Evolutionary conservation across 169 alveolate genomes (phyloP), one percentile per base, ranked within the genome.

Genomic region (Eimeria mitis): DNA sequence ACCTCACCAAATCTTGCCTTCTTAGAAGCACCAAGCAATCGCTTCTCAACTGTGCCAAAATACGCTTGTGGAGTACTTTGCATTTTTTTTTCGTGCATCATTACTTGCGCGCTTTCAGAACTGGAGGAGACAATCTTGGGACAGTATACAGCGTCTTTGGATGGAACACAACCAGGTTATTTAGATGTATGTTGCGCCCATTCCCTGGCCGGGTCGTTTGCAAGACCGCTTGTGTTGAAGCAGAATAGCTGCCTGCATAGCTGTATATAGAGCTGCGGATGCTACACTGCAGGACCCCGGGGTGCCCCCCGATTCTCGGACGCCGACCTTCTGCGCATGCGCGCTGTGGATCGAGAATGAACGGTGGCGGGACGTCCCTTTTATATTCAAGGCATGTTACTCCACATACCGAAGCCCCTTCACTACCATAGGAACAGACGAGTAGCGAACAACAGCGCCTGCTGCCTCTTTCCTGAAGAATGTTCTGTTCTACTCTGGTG

Each of bases 361-460:
- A 76, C 79, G 97, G 79, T 97, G 98, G 98, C 79, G 95, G 65
- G 97, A 96, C 40, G 98, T 97, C 37, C 98, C 98, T 44, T 96
- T 97, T 16, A 97, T 97, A 65, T 81, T 97, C 65, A 97, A 97
- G 91, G 95, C 54, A 59, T n/a, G 91, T 25, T 25, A 3, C 52
- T 7, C 84, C 76, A 16, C 40, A 11, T 0, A 4, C 42, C 28
- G 31, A 28, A 13, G 68, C 89, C 25, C 49, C 25, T 52, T 49
- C 13, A 40, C 56, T 54, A 40, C 52, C 19, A 16, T 54, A 40
- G 52, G 0, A 73, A 31, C 83, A 5, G 54, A 73, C 54, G 54
- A 37, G 40, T 0, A 0, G 83, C 34, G 54, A 19, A 19, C 1
- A 40, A 37, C 31, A 19, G 34, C 54, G 56, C 34, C 31, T 37